Evolutionary conservation across 139 green algal species (phyloP).

Genomic region (Microglena sp.): DNA sequence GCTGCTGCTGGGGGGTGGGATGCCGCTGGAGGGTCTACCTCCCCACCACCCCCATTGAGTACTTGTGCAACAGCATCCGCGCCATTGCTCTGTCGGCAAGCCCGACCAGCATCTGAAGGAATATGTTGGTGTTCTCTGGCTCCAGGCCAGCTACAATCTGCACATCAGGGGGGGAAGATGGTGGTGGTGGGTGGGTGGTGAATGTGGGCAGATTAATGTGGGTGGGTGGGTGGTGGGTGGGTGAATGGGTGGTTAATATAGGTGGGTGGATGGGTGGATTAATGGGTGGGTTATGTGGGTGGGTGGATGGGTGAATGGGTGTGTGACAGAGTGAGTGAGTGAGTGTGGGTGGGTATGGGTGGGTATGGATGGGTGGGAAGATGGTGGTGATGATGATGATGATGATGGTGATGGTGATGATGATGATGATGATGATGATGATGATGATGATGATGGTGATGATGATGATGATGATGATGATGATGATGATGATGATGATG

Average conservation of each 20-base stretch:
- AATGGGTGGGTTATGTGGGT: neutral
- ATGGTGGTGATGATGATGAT: no score
- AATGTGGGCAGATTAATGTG: neutral
- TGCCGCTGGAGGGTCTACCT: no score
- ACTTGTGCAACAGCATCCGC: no score
- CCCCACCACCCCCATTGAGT: no score
- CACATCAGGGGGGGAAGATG: neutral
- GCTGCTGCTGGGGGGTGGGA: neutral
- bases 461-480: constrained; percentile 4
- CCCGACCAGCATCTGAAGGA: constrained; percentile 67
- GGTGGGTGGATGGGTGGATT: neutral
- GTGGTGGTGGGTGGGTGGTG: neutral
- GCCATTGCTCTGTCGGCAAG: no score
- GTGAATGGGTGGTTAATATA: neutral
- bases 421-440: neutral
- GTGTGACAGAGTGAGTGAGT: no score
- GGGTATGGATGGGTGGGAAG: neutral
- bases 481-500: constrained; percentile 4
- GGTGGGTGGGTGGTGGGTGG: neutral
- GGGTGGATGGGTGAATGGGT: neutral
- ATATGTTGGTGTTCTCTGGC: constrained; percentile 71
- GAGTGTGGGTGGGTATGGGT: neutral
- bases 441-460: constrained; percentile 3
- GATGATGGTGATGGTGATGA: neutral
- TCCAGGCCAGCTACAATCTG: constrained; percentile 77